Percentiles rank a stretch among this genome's conserved stretches.
Conservation (phyloP, 768 basidiomycete genomes). For the Butyriboletus loyo region DNA sequence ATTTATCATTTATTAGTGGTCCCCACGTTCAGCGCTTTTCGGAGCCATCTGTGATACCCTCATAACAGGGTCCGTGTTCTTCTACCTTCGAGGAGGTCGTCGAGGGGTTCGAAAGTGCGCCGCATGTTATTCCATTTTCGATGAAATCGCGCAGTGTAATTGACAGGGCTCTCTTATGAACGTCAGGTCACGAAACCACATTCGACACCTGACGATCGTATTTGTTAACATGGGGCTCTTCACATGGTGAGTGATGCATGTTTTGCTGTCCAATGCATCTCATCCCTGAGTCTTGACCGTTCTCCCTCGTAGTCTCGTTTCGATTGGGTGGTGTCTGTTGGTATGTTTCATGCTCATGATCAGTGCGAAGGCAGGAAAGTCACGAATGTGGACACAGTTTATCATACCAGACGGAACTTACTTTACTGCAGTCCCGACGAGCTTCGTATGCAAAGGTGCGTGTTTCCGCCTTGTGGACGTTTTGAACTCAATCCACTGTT, state of each 20-base stretch:
- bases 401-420: not conserved
- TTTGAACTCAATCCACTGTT: not conserved
- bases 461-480: not conserved
- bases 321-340: conserved; percentile 6
- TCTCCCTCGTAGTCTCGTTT: not conserved
- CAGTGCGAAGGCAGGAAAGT: not conserved
- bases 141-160: too few relatives aligned
- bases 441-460: conserved; percentile 4
- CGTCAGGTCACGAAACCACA: conserved; percentile 2
- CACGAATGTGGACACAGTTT: not conserved
- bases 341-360: not conserved
- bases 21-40: conserved; percentile 28
- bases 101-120: conserved; percentile 6
- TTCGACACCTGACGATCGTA: conserved; percentile 10
- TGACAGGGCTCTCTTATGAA: not conserved
- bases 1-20: conserved; percentile 13
- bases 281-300: not conserved
- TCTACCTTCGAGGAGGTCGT: conserved; percentile 18
- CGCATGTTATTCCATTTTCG: too few relatives aligned
- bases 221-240: conserved; percentile 14
- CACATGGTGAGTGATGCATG: conserved; percentile 8
- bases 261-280: not conserved
- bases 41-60: conserved; percentile 12
- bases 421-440: not conserved
- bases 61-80: conserved; percentile 20